phyloP scores from a whole-genome alignment of 2,329 filamentous ascomycete species.

The Apiospora marii region DNA sequence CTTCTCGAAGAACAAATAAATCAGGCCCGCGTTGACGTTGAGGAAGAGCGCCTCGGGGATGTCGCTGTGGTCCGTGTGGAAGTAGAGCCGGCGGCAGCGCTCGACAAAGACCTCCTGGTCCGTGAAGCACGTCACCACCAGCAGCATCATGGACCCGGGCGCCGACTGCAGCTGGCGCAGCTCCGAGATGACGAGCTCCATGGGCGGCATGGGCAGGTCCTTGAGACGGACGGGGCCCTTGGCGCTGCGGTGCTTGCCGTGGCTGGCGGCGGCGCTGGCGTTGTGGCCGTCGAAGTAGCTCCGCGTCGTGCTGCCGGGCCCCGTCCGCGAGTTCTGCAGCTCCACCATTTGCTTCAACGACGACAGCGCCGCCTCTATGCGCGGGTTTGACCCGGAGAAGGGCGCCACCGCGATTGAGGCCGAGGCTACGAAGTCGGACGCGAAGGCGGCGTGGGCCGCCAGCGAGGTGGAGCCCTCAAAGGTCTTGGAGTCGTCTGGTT shows the following conservation, averaged over 20 bases:
- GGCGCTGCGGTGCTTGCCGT: slow-evolving; percentile 46
- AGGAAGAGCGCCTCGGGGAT: slow-evolving; percentile 55
- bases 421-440: slow-evolving; percentile 53
- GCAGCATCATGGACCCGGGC: slow-evolving; percentile 56
- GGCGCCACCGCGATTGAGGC: slow-evolving; percentile 36
- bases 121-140: slow-evolving; percentile 58
- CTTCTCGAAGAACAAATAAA: slow-evolving; percentile 44
- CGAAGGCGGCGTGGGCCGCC: slow-evolving; percentile 55
- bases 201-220: slow-evolving; percentile 64
- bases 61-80: slow-evolving; percentile 58
- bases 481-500: slow-evolving; percentile 63
- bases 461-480: slow-evolving; percentile 56
- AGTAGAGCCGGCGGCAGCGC: slow-evolving; percentile 58
- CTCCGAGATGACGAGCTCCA: slow-evolving; percentile 56
- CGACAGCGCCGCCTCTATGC: slow-evolving; percentile 60
- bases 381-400: slow-evolving; percentile 57
- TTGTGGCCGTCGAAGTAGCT: slow-evolving; percentile 29
- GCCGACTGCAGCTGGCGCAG: slow-evolving; percentile 58
- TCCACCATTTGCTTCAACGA: slow-evolving; percentile 61
- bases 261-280: slow-evolving; percentile 30
- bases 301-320: slow-evolving; percentile 46
- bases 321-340: slow-evolving; percentile 49
- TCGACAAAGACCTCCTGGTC: slow-evolving; percentile 58
- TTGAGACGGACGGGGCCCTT: slow-evolving; percentile 56
- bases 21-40: slow-evolving; percentile 42